Conservation (phyloP, 352 stramenopile species). For the Phytophthora melonis region DNA sequence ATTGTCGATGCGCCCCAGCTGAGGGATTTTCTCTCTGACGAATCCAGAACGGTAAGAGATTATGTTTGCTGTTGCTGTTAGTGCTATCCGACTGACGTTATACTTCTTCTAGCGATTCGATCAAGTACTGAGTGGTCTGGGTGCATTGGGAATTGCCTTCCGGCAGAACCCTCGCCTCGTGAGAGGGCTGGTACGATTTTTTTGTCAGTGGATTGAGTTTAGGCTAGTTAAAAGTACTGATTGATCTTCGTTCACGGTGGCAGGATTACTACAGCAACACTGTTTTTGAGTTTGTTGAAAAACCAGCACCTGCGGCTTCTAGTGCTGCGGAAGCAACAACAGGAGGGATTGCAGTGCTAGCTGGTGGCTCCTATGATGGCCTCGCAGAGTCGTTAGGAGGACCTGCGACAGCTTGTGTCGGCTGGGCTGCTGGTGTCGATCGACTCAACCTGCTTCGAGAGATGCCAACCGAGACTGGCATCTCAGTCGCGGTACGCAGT, state of each 20-base stretch:
- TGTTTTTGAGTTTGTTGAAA: conserved; percentile 91
- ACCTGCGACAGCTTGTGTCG: conserved; percentile 69
- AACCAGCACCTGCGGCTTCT: conserved; percentile 5
- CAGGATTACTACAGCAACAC: conserved; percentile 93
- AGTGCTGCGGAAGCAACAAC: conserved; percentile 26
- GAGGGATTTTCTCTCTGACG: conserved; percentile 68
- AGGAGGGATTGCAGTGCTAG: conserved; percentile 81
- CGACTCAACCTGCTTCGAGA: conserved; percentile 73
- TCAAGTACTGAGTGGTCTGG: conserved; percentile 62
- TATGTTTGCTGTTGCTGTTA: neutral
- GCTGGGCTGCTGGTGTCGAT: conserved; percentile 89
- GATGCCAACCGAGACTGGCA: conserved; percentile 12
- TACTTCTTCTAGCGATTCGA: conserved; percentile 67
- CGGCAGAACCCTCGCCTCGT: conserved; percentile 78
- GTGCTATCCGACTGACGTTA: conserved; percentile 3
- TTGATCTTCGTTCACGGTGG: neutral
- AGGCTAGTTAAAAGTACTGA: neutral
- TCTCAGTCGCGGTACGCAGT: conserved; percentile 64
- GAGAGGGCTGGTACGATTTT: conserved; percentile 70
- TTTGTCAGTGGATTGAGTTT: neutral
- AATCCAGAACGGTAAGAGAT: conserved; percentile 53
- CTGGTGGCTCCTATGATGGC: conserved; percentile 87
- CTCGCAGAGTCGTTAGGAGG: conserved; percentile 76
- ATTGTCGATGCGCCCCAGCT: conserved; percentile 74
- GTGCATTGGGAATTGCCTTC: conserved; percentile 69